Evolutionary conservation across 805 yeast species (phyloP).

Genomic region (Spencermartinsiella europaea): DNA sequence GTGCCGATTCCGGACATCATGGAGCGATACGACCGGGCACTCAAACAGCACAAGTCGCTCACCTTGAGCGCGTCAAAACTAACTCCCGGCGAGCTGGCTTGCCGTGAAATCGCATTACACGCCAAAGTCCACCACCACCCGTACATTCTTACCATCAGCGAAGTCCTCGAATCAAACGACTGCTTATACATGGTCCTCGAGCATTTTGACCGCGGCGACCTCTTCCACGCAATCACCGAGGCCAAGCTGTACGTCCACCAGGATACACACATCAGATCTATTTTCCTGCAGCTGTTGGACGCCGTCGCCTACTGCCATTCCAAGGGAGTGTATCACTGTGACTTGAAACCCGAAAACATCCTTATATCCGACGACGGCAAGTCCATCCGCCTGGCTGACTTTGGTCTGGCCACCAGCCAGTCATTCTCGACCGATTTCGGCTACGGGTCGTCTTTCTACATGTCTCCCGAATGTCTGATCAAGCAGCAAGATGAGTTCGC

Average conservation of each 20-base stretch:
- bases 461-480: constrained; percentile 72
- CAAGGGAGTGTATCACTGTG: constrained; percentile 79
- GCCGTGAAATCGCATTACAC: constrained; percentile 62
- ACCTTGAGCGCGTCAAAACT: not conserved
- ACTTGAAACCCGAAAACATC: constrained; percentile 86
- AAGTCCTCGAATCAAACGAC: constrained; percentile 55
- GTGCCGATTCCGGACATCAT: not conserved
- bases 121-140: constrained; percentile 71
- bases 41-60: not conserved
- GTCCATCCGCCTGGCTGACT: constrained; percentile 63
- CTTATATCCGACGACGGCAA: constrained; percentile 54
- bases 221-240: constrained; percentile 75
- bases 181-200: constrained; percentile 73
- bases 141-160: constrained; percentile 65
- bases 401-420: constrained; percentile 73
- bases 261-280: constrained; percentile 47
- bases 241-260: constrained; percentile 44
- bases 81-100: constrained; percentile 14
- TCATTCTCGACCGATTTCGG: constrained; percentile 65
- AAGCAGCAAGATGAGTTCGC: constrained; percentile 14
- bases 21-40: not conserved
- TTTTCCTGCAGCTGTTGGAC: constrained; percentile 66
- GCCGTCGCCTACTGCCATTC: constrained; percentile 77
- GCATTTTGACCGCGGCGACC: constrained; percentile 70
- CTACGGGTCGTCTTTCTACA: constrained; percentile 82